phyloP scores from a whole-genome alignment of 352 stramenopile species.

The Phytopythium chamaehyphon region DNA sequence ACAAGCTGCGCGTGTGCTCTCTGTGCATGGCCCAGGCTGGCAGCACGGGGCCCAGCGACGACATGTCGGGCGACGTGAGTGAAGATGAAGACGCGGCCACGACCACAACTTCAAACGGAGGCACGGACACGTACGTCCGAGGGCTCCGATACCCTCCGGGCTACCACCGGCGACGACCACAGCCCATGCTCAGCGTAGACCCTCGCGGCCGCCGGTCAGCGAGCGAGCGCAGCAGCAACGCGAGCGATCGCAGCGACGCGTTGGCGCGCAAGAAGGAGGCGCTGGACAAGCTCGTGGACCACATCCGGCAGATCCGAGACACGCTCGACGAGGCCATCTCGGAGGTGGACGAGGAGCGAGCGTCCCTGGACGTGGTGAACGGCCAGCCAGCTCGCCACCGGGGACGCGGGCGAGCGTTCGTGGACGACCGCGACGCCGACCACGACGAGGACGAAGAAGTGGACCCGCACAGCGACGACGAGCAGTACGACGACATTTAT shows the following conservation, averaged over 20 bases:
- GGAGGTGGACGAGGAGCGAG: slow-evolving; percentile 39
- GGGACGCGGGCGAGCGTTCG: slow-evolving; percentile 4
- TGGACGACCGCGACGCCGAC: not conserved
- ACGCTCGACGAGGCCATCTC: slow-evolving; percentile 65
- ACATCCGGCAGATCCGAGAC: slow-evolving; percentile 63
- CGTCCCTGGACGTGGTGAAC: not conserved
- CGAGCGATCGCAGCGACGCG: slow-evolving; percentile 3
- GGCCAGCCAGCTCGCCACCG: too few relatives aligned
- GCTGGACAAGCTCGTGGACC: slow-evolving; percentile 49
- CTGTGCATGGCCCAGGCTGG: slow-evolving; percentile 54
- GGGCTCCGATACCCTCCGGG: slow-evolving; percentile 24
- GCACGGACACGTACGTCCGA: slow-evolving; percentile 43
- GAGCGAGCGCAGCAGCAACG: slow-evolving; percentile 6
- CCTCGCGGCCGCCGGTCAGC: slow-evolving; percentile 1
- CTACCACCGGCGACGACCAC: slow-evolving; percentile 1
- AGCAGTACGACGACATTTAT: slow-evolving; percentile 41
- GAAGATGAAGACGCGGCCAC: slow-evolving; percentile 17
- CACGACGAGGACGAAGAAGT: slow-evolving; percentile 22
- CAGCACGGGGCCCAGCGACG: slow-evolving; percentile 23
- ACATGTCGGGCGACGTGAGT: slow-evolving; percentile 13
- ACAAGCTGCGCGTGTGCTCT: slow-evolving; percentile 62
- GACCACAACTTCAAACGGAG: slow-evolving; percentile 33
- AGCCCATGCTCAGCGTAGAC: not conserved
- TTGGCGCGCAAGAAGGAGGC: slow-evolving; percentile 28
- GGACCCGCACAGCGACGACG: slow-evolving; percentile 13